A percentile compares a stretch with the other conserved stretches of the same genome.
phyloP scores from a whole-genome alignment of 306 rosid species.

The Pueraria montana region DNA sequence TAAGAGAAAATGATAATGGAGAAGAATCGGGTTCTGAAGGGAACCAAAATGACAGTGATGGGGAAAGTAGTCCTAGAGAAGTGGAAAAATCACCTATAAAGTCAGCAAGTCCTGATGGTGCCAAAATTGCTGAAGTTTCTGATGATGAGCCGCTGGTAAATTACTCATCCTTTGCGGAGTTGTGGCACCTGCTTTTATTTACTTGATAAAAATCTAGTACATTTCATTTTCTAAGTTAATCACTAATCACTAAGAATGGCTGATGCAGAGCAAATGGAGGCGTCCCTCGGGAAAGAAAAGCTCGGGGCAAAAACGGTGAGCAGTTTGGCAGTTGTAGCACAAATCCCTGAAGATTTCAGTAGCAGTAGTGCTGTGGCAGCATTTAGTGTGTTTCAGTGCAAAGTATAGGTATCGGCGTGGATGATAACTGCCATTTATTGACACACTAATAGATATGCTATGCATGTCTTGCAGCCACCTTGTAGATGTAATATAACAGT shows the following conservation, averaged over 20 bases:
- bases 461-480: constrained; percentile 52
- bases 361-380: constrained; percentile 46
- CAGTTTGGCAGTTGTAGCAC: constrained; percentile 45
- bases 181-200: constrained; percentile 13
- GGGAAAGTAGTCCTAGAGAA: constrained; percentile 53
- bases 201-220: background rate
- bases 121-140: constrained; percentile 61
- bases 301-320: constrained; percentile 56
- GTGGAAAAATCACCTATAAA: constrained; percentile 42
- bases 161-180: constrained; percentile 43
- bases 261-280: constrained; percentile 87
- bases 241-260: constrained; percentile 18
- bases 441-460: constrained; percentile 49
- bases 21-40: constrained; percentile 61
- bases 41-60: constrained; percentile 56
- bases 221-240: constrained; percentile 7
- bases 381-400: constrained; percentile 41
- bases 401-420: constrained; percentile 41
- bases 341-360: constrained; percentile 30
- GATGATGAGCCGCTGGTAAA: constrained; percentile 96
- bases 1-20: constrained; percentile 56
- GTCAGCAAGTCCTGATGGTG: constrained; percentile 42
- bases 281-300: constrained; percentile 66
- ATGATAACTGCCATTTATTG: constrained; percentile 55
- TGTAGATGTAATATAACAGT: constrained; percentile 66